phyloP scores from a whole-genome alignment of 495 filamentous ascomycete genomes.

The Cenococcum geophilum region DNA sequence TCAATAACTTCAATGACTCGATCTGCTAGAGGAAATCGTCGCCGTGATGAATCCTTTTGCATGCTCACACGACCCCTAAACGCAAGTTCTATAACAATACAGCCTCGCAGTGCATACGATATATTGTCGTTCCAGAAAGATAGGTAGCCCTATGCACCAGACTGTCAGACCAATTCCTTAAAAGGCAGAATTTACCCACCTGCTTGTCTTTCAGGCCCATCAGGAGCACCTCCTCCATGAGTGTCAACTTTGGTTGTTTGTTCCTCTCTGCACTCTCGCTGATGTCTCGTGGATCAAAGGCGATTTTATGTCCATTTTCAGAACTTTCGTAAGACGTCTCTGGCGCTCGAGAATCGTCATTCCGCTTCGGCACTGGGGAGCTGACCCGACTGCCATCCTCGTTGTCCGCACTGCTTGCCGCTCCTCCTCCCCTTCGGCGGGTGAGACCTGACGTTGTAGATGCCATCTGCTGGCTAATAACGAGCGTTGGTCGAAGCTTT shows the following conservation, averaged over 20 bases:
- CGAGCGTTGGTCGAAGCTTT: slow-evolving; percentile 18
- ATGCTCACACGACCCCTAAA: slow-evolving; percentile 95
- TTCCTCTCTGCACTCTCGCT: slow-evolving; percentile 93
- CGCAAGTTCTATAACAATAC: slow-evolving; percentile 94
- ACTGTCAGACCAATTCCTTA: not conserved
- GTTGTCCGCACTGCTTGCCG: slow-evolving; percentile 51
- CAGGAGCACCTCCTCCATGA: slow-evolving; percentile 97
- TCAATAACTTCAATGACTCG: slow-evolving; percentile 93
- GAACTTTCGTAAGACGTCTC: slow-evolving; percentile 88
- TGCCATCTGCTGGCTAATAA: slow-evolving; percentile 20
- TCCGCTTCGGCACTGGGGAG: slow-evolving; percentile 58
- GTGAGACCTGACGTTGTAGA: slow-evolving; percentile 54
- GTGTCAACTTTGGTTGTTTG: slow-evolving; percentile 94
- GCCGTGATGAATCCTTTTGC: slow-evolving; percentile 90
- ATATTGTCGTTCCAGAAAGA: slow-evolving; percentile 99
- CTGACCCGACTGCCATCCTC: slow-evolving; percentile 58
- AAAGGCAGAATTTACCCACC: slow-evolving; percentile 46
- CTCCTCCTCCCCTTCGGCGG: slow-evolving; percentile 66
- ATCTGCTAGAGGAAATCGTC: slow-evolving; percentile 88
- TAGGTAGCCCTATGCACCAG: slow-evolving; percentile 68
- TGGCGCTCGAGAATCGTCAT: slow-evolving; percentile 58
- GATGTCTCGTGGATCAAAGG: slow-evolving; percentile 93
- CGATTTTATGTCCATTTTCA: slow-evolving; percentile 98
- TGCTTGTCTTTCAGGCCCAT: slow-evolving; percentile 98
- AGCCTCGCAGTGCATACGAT: slow-evolving; percentile 92